A percentile compares a stretch with the other conserved stretches of the same genome.
phyloP scores from a whole-genome alignment of 441 rosid species.

The Metrosideros polymorpha region DNA sequence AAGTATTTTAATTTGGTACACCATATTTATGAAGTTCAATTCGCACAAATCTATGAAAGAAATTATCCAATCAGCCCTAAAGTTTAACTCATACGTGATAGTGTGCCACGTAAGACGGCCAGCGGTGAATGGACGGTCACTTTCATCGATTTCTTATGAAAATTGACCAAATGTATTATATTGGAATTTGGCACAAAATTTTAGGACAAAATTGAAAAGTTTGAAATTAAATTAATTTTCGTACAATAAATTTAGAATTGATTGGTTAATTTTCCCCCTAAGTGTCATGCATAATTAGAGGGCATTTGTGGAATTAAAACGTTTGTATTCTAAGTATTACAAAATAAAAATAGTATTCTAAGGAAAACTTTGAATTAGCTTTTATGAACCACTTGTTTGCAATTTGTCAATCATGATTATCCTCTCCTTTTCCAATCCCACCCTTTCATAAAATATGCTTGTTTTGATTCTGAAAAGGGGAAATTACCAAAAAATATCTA shows the following conservation, averaged over 20 bases:
- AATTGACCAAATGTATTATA: not conserved
- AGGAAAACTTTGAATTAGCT: not conserved
- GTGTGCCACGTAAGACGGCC: not conserved
- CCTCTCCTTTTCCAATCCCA: not conserved
- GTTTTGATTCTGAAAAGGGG: not conserved
- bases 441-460: not conserved
- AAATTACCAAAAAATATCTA: too few relatives aligned
- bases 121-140: rapidly evolving
- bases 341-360: not conserved
- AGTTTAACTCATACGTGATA: not conserved
- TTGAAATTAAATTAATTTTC: not conserved
- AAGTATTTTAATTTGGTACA: not conserved
- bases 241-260: rapidly evolving
- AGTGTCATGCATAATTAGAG: not conserved
- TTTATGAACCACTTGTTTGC: not conserved
- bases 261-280: not conserved
- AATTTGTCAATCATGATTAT: not conserved
- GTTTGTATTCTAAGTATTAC: not conserved
- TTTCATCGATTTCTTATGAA: rapidly evolving
- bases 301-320: not conserved
- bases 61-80: not conserved
- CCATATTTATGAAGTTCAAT: not conserved
- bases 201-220: not conserved
- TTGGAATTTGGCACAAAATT: rapidly evolving
- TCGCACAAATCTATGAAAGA: not conserved